Conservation (phyloP, 139 green algal genomes). For the Tetraselmis striata region DNA sequence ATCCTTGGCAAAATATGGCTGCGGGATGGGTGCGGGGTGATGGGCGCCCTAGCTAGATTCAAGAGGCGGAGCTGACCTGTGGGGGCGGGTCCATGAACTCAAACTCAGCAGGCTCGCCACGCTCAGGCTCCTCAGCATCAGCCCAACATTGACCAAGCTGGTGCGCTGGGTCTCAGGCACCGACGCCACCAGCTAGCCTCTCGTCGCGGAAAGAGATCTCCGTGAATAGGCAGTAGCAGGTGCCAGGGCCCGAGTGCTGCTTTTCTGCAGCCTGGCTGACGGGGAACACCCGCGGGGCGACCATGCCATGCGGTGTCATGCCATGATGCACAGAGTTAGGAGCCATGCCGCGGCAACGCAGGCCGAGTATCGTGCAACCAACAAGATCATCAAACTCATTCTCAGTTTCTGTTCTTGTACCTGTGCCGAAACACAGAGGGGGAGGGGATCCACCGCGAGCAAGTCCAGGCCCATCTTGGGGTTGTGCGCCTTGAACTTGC, state of each 20-base stretch:
- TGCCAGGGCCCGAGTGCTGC: slow-evolving; percentile 85
- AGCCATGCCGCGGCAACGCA: too few species aligned
- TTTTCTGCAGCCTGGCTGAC: slow-evolving; percentile 75
- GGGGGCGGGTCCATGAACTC: slow-evolving; percentile 95
- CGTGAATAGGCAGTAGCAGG: slow-evolving; percentile 89
- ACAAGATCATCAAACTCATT: too few species aligned
- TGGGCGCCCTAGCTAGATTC: too few species aligned
- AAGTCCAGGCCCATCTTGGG: slow-evolving; percentile 97
- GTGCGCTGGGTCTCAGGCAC: slow-evolving; percentile 98
- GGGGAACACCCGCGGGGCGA: slow-evolving; percentile 90
- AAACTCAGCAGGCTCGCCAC: slow-evolving; percentile 95
- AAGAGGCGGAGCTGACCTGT: slow-evolving; percentile 46
- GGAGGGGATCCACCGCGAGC: slow-evolving; percentile 49
- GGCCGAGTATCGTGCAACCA: too few species aligned
- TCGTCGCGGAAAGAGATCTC: slow-evolving; percentile 70
- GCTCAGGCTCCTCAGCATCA: slow-evolving; percentile 91
- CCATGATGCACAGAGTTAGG: too few species aligned
- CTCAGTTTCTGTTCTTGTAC: too few species aligned
- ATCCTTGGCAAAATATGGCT: too few species aligned
- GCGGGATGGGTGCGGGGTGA: too few species aligned
- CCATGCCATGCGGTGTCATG: too few species aligned
- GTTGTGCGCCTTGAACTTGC: slow-evolving; percentile 94
- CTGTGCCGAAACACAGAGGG: too few species aligned
- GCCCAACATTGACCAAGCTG: slow-evolving; percentile 95
- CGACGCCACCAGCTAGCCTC: slow-evolving; percentile 25